Conservation (phyloP, 768 basidiomycete genomes). For the Galerina sulciceps region DNA sequence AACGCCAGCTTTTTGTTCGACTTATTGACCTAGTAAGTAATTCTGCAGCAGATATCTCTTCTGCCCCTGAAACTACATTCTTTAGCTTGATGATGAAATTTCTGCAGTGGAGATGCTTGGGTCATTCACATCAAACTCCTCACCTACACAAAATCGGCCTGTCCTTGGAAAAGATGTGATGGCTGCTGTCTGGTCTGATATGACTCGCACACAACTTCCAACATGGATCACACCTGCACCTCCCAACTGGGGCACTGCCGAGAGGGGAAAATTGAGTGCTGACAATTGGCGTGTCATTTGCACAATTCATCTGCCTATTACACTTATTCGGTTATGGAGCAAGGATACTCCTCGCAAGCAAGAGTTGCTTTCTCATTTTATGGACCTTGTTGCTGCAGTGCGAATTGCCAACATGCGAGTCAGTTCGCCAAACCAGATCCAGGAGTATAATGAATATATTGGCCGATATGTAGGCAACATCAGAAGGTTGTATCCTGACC, state of each 20-base stretch:
- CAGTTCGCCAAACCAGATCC: slow-evolving; percentile 21
- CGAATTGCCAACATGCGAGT: slow-evolving; percentile 22
- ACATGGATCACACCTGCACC: slow-evolving; percentile 35
- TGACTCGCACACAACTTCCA: slow-evolving; percentile 29
- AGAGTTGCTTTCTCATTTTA: slow-evolving; percentile 29
- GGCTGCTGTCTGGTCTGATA: slow-evolving; percentile 31
- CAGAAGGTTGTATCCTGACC: slow-evolving; percentile 1
- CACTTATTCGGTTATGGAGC: slow-evolving; percentile 30
- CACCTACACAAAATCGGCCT: background rate
- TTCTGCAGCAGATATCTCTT: too few species aligned
- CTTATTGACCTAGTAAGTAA: too few species aligned
- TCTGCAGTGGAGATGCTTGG: background rate
- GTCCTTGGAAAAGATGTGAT: slow-evolving; percentile 35
- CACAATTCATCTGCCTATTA: slow-evolving; percentile 31
- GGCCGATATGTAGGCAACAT: slow-evolving; percentile 17
- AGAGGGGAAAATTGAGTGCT: slow-evolving; percentile 35
- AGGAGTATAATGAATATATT: slow-evolving; percentile 23
- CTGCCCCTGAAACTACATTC: too few species aligned
- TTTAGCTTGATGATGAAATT: background rate
- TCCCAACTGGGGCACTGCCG: slow-evolving; percentile 31
- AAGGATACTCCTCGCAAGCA: slow-evolving; percentile 11
- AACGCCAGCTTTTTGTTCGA: slow-evolving; percentile 7
- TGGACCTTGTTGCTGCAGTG: slow-evolving; percentile 30
- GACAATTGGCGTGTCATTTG: slow-evolving; percentile 32
- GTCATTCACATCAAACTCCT: background rate